Conservation (phyloP, 257 asterid genomes). For the Salvia splendens region DNA sequence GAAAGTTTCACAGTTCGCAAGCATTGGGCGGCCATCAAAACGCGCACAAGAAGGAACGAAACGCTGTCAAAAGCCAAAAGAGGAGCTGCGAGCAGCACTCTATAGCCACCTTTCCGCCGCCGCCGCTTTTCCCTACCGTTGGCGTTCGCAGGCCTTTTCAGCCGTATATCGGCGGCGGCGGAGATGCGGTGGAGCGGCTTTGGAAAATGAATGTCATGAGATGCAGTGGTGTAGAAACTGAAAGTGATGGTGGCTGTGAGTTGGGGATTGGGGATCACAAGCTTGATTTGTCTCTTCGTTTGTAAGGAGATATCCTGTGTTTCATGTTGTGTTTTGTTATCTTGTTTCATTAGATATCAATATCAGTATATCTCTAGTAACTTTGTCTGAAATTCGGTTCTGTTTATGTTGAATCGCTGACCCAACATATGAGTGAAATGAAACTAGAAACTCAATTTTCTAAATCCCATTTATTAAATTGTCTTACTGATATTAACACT, state of each 20-base stretch:
- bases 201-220: constrained; percentile 47
- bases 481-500: too few relatives aligned
- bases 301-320: constrained; percentile 32
- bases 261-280: constrained; percentile 46
- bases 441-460: too few relatives aligned
- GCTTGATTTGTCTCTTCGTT: constrained; percentile 83
- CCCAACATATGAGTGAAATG: too few relatives aligned
- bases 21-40: constrained; percentile 97
- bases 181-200: constrained; percentile 40
- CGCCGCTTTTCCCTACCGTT: constrained; percentile 12
- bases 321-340: not conserved
- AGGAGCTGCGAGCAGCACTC: not conserved
- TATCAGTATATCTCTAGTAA: too few relatives aligned
- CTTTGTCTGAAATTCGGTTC: too few relatives aligned
- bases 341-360: not conserved
- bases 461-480: too few relatives aligned
- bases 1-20: constrained; percentile 87
- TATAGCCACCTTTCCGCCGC: too few relatives aligned
- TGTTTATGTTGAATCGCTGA: too few relatives aligned
- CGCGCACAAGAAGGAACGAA: constrained; percentile 91
- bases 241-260: constrained; percentile 16
- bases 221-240: constrained; percentile 32
- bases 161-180: too few relatives aligned
- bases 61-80: constrained; percentile 68
- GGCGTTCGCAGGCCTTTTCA: constrained; percentile 49